Base-by-base conservation (phyloP, 2,329 filamentous ascomycete genomes). In the Talaromyces sp. region DNA sequence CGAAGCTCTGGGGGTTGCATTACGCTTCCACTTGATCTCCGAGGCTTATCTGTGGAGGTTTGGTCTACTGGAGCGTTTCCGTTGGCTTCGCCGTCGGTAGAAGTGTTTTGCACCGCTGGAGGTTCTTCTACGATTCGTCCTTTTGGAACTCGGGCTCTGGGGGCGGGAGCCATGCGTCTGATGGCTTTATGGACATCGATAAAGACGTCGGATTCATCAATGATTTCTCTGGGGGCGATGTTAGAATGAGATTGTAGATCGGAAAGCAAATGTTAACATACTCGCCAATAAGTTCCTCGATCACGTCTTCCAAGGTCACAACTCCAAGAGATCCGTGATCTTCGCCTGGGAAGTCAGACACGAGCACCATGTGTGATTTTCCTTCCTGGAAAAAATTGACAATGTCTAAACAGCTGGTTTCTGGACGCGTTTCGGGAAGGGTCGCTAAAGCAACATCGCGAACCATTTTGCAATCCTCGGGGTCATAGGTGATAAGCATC, bases 341-440 rank as follows among this genome's bases (percentile, higher is more conserved):
- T 66, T 96, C 91, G n/a, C 93, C 93, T 0, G 95, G 95, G 66
- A 80, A 85, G 70, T 96, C 91, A 0, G 93, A 97, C 9, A 98
- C 95, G 30, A 99, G 81, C 0, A 98, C 93, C 93, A 99, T 96
- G 75, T 99, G 95, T 1, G 93, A 96, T 75, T 99, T 99, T 69
- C 95, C 95, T 80, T 99, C 95, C 76, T 99, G 95, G 80, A 99
- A 99, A 77, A 97, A 99, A 79, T 99, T 99, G 78, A 99, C 92
- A 70, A 99, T 98, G 74, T 99, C 95, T 60, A 99, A 79, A 73
- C 95, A 99, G 78, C 93, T 97, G 0, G 95, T 99, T 72, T 97
- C 92, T 0, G 95, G 92, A 10, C 91, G 86, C 0, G 95, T 99
- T 75, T 99, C 95, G 1, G 96, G 95, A 7, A 99, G 85, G 0